These are phyloP conservation scores for Cyberlindnera bimundalis DNA, from an alignment of 805 yeast species.

Conservation along the genomic window DNA sequence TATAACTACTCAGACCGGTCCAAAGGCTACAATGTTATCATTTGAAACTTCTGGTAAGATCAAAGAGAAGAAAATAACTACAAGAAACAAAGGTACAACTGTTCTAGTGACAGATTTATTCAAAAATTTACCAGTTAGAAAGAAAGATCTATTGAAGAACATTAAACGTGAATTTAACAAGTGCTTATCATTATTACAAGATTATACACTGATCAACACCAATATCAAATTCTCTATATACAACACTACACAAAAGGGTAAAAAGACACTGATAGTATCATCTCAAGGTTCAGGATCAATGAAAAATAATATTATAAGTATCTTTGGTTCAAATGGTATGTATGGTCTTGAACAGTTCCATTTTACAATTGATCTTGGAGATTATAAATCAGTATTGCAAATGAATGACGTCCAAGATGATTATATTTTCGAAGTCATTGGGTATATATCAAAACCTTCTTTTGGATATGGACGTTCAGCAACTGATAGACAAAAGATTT, in stretches of 20 bases:
- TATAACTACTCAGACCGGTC: conserved; percentile 47
- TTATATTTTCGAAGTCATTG: conserved; percentile 42
- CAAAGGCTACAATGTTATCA: conserved; percentile 53
- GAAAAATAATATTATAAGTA: conserved; percentile 55
- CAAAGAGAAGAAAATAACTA: conserved; percentile 35
- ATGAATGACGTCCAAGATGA: conserved; percentile 18
- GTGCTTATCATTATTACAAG: conserved; percentile 57
- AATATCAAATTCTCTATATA: conserved; percentile 57
- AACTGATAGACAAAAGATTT: conserved; percentile 72
- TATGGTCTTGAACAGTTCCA: conserved; percentile 54
- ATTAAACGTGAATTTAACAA: conserved; percentile 68
- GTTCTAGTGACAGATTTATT: conserved; percentile 60
- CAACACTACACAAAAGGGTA: conserved; percentile 46
- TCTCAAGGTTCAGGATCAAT: conserved; percentile 51
- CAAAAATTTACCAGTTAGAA: conserved; percentile 73
- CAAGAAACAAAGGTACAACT: conserved; percentile 68
- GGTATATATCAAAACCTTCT: conserved; percentile 71
- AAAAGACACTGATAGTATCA: conserved; percentile 51
- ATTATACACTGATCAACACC: conserved; percentile 60
- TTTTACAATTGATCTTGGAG: conserved; percentile 36
- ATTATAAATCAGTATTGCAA: conserved; percentile 21
- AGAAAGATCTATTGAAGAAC: conserved; percentile 66
- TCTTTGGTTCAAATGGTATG: conserved; percentile 68
- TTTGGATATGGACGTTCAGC: conserved; percentile 75
- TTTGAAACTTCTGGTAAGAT: conserved; percentile 58